Conservation (phyloP, 306 rosid genomes). For the Leucaena leucocephala region DNA sequence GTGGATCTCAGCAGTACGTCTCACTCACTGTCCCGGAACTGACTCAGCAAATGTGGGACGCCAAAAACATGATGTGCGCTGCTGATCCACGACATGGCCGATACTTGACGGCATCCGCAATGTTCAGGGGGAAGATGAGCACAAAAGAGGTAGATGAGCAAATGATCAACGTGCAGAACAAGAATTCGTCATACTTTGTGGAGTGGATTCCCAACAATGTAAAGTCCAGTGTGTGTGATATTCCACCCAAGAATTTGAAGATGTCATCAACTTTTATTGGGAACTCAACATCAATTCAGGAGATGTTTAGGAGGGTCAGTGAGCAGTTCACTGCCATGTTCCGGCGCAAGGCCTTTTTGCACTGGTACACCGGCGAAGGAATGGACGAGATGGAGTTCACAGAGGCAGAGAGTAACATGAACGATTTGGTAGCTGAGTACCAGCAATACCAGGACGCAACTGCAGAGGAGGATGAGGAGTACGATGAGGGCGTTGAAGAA, state of each 20-base stretch:
- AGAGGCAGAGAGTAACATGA: constrained; percentile 89
- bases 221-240: constrained; percentile 84
- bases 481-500: constrained; percentile 57
- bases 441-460: constrained; percentile 94
- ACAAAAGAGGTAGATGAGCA: constrained; percentile 91
- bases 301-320: constrained; percentile 88
- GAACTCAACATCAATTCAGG: constrained; percentile 88
- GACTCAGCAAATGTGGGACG: constrained; percentile 95
- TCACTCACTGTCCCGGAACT: constrained; percentile 90
- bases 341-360: constrained; percentile 86
- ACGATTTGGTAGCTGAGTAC: constrained; percentile 87
- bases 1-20: constrained; percentile 86
- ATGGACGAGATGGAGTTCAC: constrained; percentile 98
- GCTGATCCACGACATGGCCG: constrained; percentile 93
- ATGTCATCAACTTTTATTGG: constrained; percentile 85
- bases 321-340: constrained; percentile 94
- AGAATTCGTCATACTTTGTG: constrained; percentile 84
- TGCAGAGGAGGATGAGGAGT: constrained; percentile 68
- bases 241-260: constrained; percentile 71
- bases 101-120: constrained; percentile 83
- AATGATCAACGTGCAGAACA: constrained; percentile 92
- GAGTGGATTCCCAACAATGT: constrained; percentile 95
- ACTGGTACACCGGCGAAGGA: constrained; percentile 91
- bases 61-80: constrained; percentile 94
- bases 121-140: constrained; percentile 94